These are phyloP conservation scores for Fusarium nygamai DNA, from an alignment of 2,329 filamentous ascomycete genomes.

Conservation along the genomic window DNA sequence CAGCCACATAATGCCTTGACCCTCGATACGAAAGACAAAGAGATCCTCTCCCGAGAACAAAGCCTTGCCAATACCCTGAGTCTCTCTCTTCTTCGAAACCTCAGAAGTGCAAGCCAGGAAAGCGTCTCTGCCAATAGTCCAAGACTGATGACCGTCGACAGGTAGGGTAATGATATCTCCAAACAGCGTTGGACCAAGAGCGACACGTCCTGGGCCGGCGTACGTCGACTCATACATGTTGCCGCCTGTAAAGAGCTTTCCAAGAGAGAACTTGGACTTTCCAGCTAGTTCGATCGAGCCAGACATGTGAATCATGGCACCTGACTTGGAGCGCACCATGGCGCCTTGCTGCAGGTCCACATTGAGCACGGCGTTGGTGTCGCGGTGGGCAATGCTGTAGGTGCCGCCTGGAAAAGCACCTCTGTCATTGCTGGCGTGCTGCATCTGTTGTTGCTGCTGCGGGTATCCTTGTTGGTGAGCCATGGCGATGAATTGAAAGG, in stretches of 20 bases:
- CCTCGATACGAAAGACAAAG: not conserved
- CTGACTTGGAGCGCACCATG: not conserved
- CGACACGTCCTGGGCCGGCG: not conserved
- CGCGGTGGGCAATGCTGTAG: not conserved
- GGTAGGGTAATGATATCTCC: not conserved
- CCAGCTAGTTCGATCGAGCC: rapidly evolving
- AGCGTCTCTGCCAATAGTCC: not conserved
- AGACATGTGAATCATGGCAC: not conserved
- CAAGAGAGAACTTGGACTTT: not conserved
- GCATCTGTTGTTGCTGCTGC: not conserved
- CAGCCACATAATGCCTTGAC: not conserved
- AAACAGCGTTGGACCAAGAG: not conserved
- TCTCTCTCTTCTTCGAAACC: not conserved
- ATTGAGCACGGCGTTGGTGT: not conserved
- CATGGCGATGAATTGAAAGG: not conserved
- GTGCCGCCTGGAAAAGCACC: not conserved
- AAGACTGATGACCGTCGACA: not conserved
- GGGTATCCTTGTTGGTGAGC: not conserved
- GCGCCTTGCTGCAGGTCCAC: not conserved
- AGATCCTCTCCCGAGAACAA: not conserved
- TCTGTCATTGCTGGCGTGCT: not conserved
- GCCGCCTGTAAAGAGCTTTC: not conserved
- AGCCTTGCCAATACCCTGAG: not conserved
- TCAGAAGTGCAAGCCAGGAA: not conserved
- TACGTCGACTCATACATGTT: not conserved